These are phyloP conservation scores for Rhizopogon roseolus DNA, from an alignment of 768 basidiomycete species.

Conservation along the genomic window DNA sequence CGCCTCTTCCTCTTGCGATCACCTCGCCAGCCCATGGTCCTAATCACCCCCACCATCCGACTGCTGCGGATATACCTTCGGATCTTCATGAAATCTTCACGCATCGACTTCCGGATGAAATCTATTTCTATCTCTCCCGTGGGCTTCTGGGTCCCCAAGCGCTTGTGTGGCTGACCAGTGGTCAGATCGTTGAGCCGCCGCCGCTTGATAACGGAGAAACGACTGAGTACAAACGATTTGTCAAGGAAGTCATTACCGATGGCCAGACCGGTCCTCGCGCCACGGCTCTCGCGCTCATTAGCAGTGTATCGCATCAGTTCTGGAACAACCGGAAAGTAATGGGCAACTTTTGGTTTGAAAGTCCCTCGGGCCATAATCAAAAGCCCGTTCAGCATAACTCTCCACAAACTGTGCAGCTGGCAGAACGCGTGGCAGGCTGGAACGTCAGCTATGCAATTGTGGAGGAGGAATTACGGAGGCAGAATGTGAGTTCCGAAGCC, in stretches of 20 bases:
- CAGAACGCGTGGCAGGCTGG: slow-evolving; percentile 87
- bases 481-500: slow-evolving; percentile 67
- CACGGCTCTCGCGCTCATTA: slow-evolving; percentile 84
- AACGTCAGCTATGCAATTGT: slow-evolving; percentile 79
- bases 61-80: slow-evolving; percentile 80
- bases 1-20: slow-evolving; percentile 75
- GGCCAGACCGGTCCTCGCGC: slow-evolving; percentile 91
- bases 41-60: slow-evolving; percentile 61
- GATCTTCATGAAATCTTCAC: slow-evolving; percentile 97
- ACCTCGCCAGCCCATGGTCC: slow-evolving; percentile 46
- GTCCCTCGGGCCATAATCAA: slow-evolving; percentile 38
- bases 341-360: slow-evolving; percentile 75
- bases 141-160: slow-evolving; percentile 87
- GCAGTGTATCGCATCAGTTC: slow-evolving; percentile 70
- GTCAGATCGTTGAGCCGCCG: slow-evolving; percentile 78
- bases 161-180: slow-evolving; percentile 91
- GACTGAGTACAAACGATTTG: slow-evolving; percentile 89
- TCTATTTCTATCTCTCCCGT: slow-evolving; percentile 94
- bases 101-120: slow-evolving; percentile 88
- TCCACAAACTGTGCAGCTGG: slow-evolving; percentile 76
- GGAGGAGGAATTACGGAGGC: slow-evolving; percentile 92
- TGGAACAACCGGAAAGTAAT: slow-evolving; percentile 78
- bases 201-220: slow-evolving; percentile 95
- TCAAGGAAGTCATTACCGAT: slow-evolving; percentile 95
- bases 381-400: slow-evolving; percentile 71